Conservation (phyloP, 106 monocot genomes). For the Chionographis japonica region DNA sequence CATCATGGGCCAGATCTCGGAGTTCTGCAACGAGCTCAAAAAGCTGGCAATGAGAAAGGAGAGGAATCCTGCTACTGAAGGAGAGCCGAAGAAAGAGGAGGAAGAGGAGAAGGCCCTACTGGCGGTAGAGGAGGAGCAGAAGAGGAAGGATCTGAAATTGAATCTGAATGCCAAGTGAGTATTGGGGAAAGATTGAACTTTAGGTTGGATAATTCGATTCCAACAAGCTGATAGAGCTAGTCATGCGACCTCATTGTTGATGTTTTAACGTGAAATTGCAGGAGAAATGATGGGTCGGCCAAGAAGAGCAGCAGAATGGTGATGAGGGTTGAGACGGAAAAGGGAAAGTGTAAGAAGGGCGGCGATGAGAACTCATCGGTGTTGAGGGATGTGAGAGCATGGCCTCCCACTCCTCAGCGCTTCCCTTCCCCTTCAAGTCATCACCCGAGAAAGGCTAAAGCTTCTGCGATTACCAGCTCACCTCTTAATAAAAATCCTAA, state of each 20-base stretch:
- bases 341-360: constrained; percentile 5
- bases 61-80: neutral
- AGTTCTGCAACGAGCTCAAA: constrained; percentile 81
- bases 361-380: constrained; percentile 11
- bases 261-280: neutral
- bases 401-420: constrained; percentile 82
- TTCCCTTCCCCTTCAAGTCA: constrained; percentile 64
- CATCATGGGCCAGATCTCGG: constrained; percentile 72
- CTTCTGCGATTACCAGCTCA: constrained; percentile 13
- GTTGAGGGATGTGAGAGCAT: constrained; percentile 65
- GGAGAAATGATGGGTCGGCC: constrained; percentile 12
- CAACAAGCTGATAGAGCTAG: neutral
- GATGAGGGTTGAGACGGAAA: constrained; percentile 20
- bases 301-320: constrained; percentile 7
- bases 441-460: constrained; percentile 23
- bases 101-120: neutral
- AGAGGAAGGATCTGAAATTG: neutral
- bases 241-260: neutral
- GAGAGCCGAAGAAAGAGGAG: neutral
- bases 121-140: constrained; percentile 13
- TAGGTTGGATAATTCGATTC: neutral
- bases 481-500: constrained; percentile 41
- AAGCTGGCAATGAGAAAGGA: constrained; percentile 41
- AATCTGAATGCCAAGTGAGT: constrained; percentile 14
- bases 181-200: neutral